phyloP scores from a whole-genome alignment of 2,329 filamentous ascomycete genomes.

The Cladosporium sp. region DNA sequence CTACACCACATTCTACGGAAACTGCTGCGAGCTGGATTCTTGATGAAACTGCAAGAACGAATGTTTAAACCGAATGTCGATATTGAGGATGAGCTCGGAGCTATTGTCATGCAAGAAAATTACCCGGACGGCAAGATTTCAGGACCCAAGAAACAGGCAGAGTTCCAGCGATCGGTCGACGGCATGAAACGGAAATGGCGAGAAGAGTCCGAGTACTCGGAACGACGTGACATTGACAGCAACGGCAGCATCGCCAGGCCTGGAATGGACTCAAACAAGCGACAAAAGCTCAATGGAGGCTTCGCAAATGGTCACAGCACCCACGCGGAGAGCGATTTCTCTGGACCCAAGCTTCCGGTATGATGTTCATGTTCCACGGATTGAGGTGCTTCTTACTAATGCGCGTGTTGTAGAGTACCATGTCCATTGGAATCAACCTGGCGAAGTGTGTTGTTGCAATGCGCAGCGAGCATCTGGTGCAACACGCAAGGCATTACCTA shows the following conservation, averaged over 20 bases:
- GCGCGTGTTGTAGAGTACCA: constrained; percentile 57
- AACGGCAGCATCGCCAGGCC: constrained; percentile 31
- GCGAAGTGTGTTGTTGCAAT: constrained; percentile 81
- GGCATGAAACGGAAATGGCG: constrained; percentile 57
- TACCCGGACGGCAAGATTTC: constrained; percentile 57
- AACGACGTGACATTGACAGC: constrained; percentile 32
- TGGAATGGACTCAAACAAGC: constrained; percentile 34
- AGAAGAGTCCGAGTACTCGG: constrained; percentile 43
- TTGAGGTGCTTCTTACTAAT: not conserved
- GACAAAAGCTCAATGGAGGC: constrained; percentile 38
- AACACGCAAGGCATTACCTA: constrained; percentile 70
- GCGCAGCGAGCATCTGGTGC: constrained; percentile 74
- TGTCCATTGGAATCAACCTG: constrained; percentile 79
- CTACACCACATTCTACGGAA: constrained; percentile 48
- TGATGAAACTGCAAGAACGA: constrained; percentile 61
- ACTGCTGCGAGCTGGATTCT: constrained; percentile 65
- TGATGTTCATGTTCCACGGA: constrained; percentile 23
- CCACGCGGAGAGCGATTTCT: constrained; percentile 30
- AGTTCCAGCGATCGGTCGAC: constrained; percentile 60
- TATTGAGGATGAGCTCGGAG: constrained; percentile 59
- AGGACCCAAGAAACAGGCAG: constrained; percentile 66
- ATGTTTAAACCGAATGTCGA: constrained; percentile 61
- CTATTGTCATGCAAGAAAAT: constrained; percentile 59
- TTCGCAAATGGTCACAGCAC: constrained; percentile 34
- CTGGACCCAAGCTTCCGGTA: constrained; percentile 40